phyloP scores from a whole-genome alignment of 2,329 filamentous ascomycete genomes.

The Neofusicoccum cordaticola region DNA sequence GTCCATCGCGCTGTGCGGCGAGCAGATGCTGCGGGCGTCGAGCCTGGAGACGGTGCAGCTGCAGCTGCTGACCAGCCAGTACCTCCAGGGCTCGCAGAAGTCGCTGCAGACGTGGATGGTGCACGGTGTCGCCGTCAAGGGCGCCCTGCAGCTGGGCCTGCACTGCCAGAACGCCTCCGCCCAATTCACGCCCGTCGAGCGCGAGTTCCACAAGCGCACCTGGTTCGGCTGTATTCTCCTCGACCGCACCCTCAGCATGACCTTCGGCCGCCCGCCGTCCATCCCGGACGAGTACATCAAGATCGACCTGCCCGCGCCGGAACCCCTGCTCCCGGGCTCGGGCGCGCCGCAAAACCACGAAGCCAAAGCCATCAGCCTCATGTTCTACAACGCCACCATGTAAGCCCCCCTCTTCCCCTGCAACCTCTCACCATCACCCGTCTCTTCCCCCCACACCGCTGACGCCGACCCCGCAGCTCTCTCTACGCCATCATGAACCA shows the following conservation, averaged over 20 bases:
- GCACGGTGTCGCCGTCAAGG: constrained; percentile 53
- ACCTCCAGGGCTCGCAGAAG: constrained; percentile 54
- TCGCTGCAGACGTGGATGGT: constrained; percentile 55
- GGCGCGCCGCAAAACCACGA: constrained; percentile 2
- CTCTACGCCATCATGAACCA: constrained; percentile 33
- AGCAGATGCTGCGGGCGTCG: constrained; percentile 40
- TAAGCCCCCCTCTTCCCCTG: too few relatives aligned
- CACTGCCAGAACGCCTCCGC: constrained; percentile 43
- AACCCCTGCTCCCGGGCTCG: constrained; percentile 17
- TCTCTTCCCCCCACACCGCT: too few relatives aligned
- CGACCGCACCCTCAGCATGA: constrained; percentile 52
- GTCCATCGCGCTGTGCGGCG: constrained; percentile 44
- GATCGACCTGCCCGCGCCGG: constrained; percentile 34
- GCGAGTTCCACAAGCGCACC: constrained; percentile 48
- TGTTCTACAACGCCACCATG: constrained; percentile 37
- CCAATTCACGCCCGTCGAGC: constrained; percentile 41
- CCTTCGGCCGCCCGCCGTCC: constrained; percentile 48
- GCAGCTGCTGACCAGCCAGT: constrained; percentile 50
- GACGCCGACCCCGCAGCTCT: constrained; percentile 19
- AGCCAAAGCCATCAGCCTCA: constrained; percentile 18
- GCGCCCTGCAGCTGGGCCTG: constrained; percentile 52
- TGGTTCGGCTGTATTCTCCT: constrained; percentile 52
- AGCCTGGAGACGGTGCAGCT: constrained; percentile 53
- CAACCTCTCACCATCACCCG: too few relatives aligned
- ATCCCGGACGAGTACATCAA: constrained; percentile 48